Percentiles rank a stretch among this genome's conserved stretches.
phyloP scores from a whole-genome alignment of 371 early-diverging fungal genomes.

The Blyttiomyces sp. region DNA sequence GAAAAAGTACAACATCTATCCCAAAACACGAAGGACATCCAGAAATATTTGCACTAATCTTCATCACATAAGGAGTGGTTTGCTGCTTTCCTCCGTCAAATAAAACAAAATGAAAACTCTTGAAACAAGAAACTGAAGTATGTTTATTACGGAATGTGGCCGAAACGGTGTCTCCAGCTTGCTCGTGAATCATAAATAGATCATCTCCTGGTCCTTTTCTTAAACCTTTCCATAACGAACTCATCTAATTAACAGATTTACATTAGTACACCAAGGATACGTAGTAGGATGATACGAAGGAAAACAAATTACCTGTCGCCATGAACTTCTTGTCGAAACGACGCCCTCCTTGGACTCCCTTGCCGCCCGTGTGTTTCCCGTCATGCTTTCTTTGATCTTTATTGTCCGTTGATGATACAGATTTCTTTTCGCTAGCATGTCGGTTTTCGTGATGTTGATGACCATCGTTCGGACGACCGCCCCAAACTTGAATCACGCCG shows the following conservation, averaged over 20 bases:
- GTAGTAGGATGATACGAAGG: neutral
- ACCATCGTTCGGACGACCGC: neutral
- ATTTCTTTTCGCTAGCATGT: neutral
- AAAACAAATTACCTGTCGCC: conserved; percentile 49
- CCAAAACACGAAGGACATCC: too few species aligned
- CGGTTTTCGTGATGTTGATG: neutral
- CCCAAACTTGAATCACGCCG: neutral
- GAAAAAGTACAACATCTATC: too few species aligned
- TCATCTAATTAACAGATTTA: conserved; percentile 53
- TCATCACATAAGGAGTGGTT: too few species aligned
- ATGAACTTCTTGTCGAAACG: conserved; percentile 42
- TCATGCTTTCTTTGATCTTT: too few species aligned
- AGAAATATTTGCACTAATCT: too few species aligned
- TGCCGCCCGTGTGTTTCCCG: too few species aligned
- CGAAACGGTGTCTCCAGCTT: too few species aligned
- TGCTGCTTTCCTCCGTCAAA: too few species aligned
- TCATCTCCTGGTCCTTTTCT: conserved; percentile 54
- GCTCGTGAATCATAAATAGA: too few species aligned
- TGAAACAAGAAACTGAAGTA: too few species aligned
- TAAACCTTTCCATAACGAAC: conserved; percentile 73
- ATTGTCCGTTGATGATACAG: neutral
- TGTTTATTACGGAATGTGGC: too few species aligned
- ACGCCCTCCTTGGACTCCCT: neutral
- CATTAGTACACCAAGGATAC: neutral
- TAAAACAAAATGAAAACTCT: too few species aligned